A percentile compares a stretch with the other conserved stretches of the same genome.
These are phyloP conservation scores for Epichloe glyceriae DNA, from an alignment of 2,329 filamentous ascomycete genomes.

Conservation along the genomic window DNA sequence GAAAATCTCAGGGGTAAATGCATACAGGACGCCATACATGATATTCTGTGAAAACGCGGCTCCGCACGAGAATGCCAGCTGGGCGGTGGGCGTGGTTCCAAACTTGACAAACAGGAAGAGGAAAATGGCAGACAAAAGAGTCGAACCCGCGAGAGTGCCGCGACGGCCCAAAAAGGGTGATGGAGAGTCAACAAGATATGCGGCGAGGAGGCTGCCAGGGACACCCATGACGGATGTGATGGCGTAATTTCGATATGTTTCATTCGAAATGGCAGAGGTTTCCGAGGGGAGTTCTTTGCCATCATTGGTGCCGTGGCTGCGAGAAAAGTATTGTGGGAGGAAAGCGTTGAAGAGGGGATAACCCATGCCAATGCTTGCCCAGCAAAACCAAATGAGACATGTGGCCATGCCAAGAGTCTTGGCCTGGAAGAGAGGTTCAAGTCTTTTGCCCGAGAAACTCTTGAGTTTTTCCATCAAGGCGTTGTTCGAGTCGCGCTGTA, in stretches of 20 bases:
- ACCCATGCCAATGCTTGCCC: constrained; percentile 72
- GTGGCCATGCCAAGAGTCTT: constrained; percentile 40
- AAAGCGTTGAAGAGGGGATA: constrained; percentile 86
- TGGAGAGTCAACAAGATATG: constrained; percentile 54
- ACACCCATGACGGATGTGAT: constrained; percentile 68
- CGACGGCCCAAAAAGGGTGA: constrained; percentile 54
- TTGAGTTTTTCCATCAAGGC: constrained; percentile 46
- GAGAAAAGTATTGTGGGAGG: constrained; percentile 69
- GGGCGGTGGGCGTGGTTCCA: constrained; percentile 40
- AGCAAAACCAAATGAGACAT: constrained; percentile 59
- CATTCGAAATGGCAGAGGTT: constrained; percentile 26
- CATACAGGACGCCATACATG: constrained; percentile 66
- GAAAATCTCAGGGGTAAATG: constrained; percentile 67
- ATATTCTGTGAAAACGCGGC: constrained; percentile 64
- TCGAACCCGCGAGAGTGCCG: constrained; percentile 56
- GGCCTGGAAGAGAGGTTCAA: constrained; percentile 51
- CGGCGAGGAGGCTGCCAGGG: constrained; percentile 63
- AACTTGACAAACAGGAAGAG: constrained; percentile 54
- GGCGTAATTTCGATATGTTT: constrained; percentile 67
- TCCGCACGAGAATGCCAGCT: constrained; percentile 54
- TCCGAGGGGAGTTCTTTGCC: constrained; percentile 14
- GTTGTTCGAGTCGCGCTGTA: constrained; percentile 15
- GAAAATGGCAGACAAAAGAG: constrained; percentile 53
- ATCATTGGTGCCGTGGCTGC: constrained; percentile 30
- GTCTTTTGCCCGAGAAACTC: constrained; percentile 53